phyloP scores from a whole-genome alignment of 306 rosid species.

The Casuarina glauca region DNA sequence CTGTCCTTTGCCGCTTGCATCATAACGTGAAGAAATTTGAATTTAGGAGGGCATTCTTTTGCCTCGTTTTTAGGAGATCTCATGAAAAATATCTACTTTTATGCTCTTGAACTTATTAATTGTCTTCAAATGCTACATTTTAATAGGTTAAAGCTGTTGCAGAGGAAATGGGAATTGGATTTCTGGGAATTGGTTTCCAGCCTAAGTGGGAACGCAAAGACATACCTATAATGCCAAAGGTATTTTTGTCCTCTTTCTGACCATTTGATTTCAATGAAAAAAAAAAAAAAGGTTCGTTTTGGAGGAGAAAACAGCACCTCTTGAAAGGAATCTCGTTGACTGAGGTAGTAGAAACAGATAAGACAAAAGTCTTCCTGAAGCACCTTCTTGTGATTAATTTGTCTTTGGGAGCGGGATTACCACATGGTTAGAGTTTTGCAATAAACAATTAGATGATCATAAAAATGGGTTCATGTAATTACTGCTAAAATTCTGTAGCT shows the following conservation, averaged over 20 bases:
- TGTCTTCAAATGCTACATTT: too few species aligned
- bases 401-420: background rate
- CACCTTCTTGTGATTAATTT: background rate
- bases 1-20: too few species aligned
- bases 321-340: conserved; percentile 3
- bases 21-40: too few species aligned
- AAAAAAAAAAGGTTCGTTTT: too few species aligned
- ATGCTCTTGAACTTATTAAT: too few species aligned
- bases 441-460: background rate
- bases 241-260: conserved; percentile 26
- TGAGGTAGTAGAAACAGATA: conserved; percentile 1
- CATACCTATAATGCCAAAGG: conserved; percentile 99
- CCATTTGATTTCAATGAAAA: background rate
- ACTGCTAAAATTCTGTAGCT: background rate
- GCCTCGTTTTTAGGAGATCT: too few species aligned
- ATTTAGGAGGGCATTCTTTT: too few species aligned
- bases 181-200: conserved; percentile 97
- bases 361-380: background rate
- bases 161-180: conserved; percentile 98
- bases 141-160: conserved; percentile 87
- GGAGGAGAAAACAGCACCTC: background rate
- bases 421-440: conserved; percentile 1
- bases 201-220: conserved; percentile 85
- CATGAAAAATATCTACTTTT: too few species aligned
- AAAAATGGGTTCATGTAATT: background rate